Evolutionary conservation across 1,284 basidiomycete species (phyloP).

Genomic region (Tremellales sp.): DNA sequence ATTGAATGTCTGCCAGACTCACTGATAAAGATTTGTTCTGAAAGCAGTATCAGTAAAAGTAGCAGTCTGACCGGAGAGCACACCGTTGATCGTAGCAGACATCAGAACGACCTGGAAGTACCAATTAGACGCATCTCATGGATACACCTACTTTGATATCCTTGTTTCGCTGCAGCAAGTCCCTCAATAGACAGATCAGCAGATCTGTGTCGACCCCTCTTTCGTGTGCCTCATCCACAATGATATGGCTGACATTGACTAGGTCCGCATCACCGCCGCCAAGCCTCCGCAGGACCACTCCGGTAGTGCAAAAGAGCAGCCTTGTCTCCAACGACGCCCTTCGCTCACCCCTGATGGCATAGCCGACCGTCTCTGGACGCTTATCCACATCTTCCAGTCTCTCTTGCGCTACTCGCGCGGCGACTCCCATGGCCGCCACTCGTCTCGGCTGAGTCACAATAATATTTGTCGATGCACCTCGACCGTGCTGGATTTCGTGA

Average conservation of each 20-base stretch:
- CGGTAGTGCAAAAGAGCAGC: conserved; percentile 87
- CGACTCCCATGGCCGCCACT: conserved; percentile 84
- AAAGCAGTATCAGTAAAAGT: background rate
- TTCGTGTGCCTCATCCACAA: conserved; percentile 93
- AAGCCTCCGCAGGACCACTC: conserved; percentile 77
- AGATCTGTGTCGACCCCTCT: conserved; percentile 87
- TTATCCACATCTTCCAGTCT: conserved; percentile 65
- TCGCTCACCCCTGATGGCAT: conserved; percentile 86
- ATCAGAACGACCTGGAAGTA: conserved; percentile 39
- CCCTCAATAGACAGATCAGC: conserved; percentile 75
- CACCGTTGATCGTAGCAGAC: conserved; percentile 74
- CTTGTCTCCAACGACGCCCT: conserved; percentile 65
- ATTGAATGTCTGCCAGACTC: conserved; percentile 8
- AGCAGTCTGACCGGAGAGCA: conserved; percentile 9
- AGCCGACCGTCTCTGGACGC: conserved; percentile 67
- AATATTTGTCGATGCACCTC: conserved; percentile 70
- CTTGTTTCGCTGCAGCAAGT: conserved; percentile 66
- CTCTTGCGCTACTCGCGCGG: conserved; percentile 80
- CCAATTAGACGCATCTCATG: background rate
- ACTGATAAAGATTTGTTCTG: conserved; percentile 62
- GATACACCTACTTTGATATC: conserved; percentile 62
- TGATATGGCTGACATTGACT: conserved; percentile 70
- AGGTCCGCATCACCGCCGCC: conserved; percentile 67
- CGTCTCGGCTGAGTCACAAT: conserved; percentile 87
- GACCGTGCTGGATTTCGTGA: conserved; percentile 61